Evolutionary conservation across 176 grass and related monocot genomes (phyloP).

Genomic region (Cenchrus americanus): DNA sequence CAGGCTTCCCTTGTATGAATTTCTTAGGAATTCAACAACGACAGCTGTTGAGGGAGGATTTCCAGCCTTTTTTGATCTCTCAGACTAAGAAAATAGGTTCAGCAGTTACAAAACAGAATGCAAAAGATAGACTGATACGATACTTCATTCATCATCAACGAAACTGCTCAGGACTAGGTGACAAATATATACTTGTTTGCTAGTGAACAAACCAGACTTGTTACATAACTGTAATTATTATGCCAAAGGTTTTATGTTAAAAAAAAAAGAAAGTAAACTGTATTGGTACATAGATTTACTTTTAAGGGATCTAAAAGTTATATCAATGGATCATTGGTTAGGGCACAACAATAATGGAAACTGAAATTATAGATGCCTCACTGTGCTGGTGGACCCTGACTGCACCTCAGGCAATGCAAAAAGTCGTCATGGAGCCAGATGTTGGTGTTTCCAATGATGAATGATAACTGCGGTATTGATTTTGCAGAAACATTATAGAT

Average conservation of each 20-base stretch:
- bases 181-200: not conserved
- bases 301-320: not conserved
- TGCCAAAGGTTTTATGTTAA: not conserved
- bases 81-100: slow-evolving; percentile 60
- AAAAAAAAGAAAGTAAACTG: not conserved
- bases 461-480: no score
- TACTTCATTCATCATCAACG: slow-evolving; percentile 15
- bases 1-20: slow-evolving; percentile 61
- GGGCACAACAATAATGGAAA: not conserved
- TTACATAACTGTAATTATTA: not conserved
- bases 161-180: slow-evolving; percentile 4
- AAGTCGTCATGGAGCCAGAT: not conserved
- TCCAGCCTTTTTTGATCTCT: slow-evolving; percentile 77
- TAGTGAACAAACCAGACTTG: slow-evolving; percentile 9
- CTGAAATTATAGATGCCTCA: not conserved
- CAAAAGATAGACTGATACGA: not conserved
- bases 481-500: not conserved
- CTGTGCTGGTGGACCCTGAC: not conserved
- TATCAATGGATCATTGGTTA: not conserved
- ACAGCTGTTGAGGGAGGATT: slow-evolving; percentile 57
- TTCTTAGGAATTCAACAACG: slow-evolving; percentile 68
- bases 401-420: not conserved
- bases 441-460: slow-evolving; percentile 4
- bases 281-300: not conserved
- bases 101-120: slow-evolving; percentile 21